Evolutionary conservation across 805 yeast genomes (phyloP).

Genomic region (Maudiozyma barnettii): DNA sequence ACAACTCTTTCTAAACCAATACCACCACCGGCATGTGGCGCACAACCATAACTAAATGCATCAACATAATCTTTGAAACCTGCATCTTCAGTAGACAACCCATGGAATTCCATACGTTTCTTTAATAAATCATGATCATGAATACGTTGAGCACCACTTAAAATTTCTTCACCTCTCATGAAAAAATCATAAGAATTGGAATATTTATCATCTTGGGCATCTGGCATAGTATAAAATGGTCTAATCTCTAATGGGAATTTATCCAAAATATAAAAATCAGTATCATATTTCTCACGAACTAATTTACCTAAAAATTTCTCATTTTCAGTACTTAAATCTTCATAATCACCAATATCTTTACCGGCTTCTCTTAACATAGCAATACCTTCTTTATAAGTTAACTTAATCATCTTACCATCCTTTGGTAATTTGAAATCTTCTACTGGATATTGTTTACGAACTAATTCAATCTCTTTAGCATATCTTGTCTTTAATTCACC

Average conservation of each 20-base stretch:
- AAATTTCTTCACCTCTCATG: constrained; percentile 99
- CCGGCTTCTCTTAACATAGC: constrained; percentile 72
- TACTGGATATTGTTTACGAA: constrained; percentile 91
- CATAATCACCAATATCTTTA: constrained; percentile 66
- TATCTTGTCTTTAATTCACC: constrained; percentile 71
- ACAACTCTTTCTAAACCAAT: constrained; percentile 97
- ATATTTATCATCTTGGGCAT: constrained; percentile 80
- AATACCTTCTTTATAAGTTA: constrained; percentile 87
- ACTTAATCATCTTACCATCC: constrained; percentile 85
- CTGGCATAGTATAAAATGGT: constrained; percentile 99
- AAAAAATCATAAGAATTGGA: constrained; percentile 98
- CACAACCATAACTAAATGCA: constrained; percentile 89
- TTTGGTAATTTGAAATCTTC: constrained; percentile 94
- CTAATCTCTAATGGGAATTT: constrained; percentile 94
- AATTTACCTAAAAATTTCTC: constrained; percentile 88
- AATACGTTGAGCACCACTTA: constrained; percentile 99
- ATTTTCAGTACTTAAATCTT: constrained; percentile 87
- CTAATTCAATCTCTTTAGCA: constrained; percentile 75
- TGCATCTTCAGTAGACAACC: constrained; percentile 65
- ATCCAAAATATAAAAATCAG: constrained; percentile 96
- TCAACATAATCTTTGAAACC: constrained; percentile 88
- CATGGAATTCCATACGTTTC: constrained; percentile 77
- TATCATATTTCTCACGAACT: constrained; percentile 87
- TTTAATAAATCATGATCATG: constrained; percentile 81
- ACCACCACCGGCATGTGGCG: constrained; percentile 99